Conservation (phyloP, 192 early-diverging fungal species). For the Haplosporangium gracile region DNA sequence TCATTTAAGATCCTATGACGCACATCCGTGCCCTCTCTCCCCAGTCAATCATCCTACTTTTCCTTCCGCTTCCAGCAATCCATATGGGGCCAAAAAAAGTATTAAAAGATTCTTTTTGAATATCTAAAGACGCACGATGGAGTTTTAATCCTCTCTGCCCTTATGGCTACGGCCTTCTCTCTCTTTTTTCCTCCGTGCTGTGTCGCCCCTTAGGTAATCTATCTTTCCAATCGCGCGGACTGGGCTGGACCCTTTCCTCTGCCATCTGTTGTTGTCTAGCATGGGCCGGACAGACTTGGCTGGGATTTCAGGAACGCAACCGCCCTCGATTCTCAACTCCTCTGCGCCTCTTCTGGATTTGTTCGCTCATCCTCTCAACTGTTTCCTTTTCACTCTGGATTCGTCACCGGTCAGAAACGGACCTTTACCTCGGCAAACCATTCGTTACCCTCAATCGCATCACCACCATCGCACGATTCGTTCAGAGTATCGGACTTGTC, state of each 20-base stretch:
- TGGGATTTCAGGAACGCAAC: conserved; percentile 29
- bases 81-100: neutral
- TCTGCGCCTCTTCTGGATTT: conserved; percentile 36
- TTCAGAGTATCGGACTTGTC: conserved; percentile 19
- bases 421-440: neutral
- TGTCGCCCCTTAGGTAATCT: conserved; percentile 19
- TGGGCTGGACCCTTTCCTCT: conserved; percentile 26
- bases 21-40: neutral
- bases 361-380: conserved; percentile 26
- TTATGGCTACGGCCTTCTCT: neutral
- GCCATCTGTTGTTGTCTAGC: conserved; percentile 30
- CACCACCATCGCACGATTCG: conserved; percentile 27
- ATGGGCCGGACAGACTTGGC: conserved; percentile 25
- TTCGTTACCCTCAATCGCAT: neutral
- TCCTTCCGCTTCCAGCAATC: too few species aligned
- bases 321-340: conserved; percentile 21
- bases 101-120: neutral
- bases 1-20: neutral
- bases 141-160: neutral
- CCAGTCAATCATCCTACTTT: neutral
- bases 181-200: conserved; percentile 4
- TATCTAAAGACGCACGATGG: neutral
- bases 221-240: neutral
- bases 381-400: conserved; percentile 30
- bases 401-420: neutral